These are phyloP conservation scores for Pyrenula massariospora DNA, from an alignment of 495 filamentous ascomycete species.

Conservation along the genomic window DNA sequence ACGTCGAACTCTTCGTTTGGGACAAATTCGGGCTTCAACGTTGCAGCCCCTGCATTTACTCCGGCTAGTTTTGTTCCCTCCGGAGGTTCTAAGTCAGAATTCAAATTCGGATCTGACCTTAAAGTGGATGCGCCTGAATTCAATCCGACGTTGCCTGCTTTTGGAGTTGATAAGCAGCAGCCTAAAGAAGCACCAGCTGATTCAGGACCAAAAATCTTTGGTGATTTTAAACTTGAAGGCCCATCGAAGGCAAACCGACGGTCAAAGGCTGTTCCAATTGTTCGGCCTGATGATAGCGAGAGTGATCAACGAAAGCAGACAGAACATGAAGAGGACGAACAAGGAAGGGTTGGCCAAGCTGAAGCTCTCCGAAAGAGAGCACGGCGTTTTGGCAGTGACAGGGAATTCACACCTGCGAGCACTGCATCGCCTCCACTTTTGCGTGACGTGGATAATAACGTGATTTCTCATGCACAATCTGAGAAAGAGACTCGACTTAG, in stretches of 20 bases:
- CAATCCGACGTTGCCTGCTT: slow-evolving; percentile 35
- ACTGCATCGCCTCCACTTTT: neutral
- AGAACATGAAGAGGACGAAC: slow-evolving; percentile 27
- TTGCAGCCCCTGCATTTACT: slow-evolving; percentile 57
- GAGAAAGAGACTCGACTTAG: neutral
- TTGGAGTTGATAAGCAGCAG: slow-evolving; percentile 15
- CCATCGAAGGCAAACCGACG: slow-evolving; percentile 50
- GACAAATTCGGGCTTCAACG: slow-evolving; percentile 43
- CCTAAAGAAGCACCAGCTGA: slow-evolving; percentile 12
- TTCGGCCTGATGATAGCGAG: slow-evolving; percentile 46
- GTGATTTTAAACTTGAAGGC: slow-evolving; percentile 57
- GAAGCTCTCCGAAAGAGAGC: neutral
- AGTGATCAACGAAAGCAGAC: slow-evolving; percentile 31
- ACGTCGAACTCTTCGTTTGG: slow-evolving; percentile 1
- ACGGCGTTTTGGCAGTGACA: neutral
- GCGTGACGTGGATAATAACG: neutral
- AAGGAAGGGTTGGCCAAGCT: slow-evolving; percentile 15
- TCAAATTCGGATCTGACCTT: slow-evolving; percentile 69
- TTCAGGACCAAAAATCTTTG: slow-evolving; percentile 52
- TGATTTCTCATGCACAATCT: neutral
- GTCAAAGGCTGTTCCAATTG: slow-evolving; percentile 74
- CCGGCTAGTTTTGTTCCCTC: slow-evolving; percentile 34
- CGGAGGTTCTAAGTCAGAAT: slow-evolving; percentile 34
- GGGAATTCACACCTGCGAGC: neutral
- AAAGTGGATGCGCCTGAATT: slow-evolving; percentile 75